Percentiles rank a stretch among this genome's conserved stretches.
These are phyloP conservation scores for Anethum foeniculum DNA, from an alignment of 140 eudicot genomes.

Conservation along the genomic window DNA sequence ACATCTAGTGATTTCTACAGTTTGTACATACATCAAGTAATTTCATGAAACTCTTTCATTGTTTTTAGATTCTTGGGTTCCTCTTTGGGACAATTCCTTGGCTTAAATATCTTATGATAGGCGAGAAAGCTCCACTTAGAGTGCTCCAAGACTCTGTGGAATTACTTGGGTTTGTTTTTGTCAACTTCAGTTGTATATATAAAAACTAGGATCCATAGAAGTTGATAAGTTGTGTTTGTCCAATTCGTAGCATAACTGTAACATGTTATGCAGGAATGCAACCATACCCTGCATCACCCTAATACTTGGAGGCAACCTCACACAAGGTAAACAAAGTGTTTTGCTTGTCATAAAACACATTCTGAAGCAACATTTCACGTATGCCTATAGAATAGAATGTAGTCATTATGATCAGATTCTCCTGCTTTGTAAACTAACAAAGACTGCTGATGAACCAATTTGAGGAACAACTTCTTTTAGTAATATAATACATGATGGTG, in stretches of 20 bases:
- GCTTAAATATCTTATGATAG: slow-evolving; percentile 63
- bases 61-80: slow-evolving; percentile 59
- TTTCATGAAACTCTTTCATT: background rate
- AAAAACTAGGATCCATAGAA: background rate
- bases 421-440: background rate
- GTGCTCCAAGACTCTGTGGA: slow-evolving; percentile 66
- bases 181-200: background rate
- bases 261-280: slow-evolving; percentile 43
- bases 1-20: background rate
- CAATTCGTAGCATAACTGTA: background rate
- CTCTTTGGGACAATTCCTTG: slow-evolving; percentile 52
- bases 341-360: background rate
- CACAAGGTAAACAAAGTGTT: slow-evolving; percentile 48
- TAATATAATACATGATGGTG: background rate
- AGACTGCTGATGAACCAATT: background rate
- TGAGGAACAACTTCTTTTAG: background rate
- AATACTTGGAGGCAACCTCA: slow-evolving; percentile 87
- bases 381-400: background rate
- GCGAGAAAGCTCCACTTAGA: slow-evolving; percentile 62
- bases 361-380: background rate
- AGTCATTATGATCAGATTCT: background rate
- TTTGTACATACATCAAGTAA: background rate
- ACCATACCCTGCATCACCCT: slow-evolving; percentile 90
- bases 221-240: background rate
- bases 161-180: slow-evolving; percentile 61